Percentiles rank a stretch among this genome's conserved stretches.
These are phyloP conservation scores for Verticillium albo-atrum DNA, from an alignment of 2,329 filamentous ascomycete genomes.

Conservation along the genomic window DNA sequence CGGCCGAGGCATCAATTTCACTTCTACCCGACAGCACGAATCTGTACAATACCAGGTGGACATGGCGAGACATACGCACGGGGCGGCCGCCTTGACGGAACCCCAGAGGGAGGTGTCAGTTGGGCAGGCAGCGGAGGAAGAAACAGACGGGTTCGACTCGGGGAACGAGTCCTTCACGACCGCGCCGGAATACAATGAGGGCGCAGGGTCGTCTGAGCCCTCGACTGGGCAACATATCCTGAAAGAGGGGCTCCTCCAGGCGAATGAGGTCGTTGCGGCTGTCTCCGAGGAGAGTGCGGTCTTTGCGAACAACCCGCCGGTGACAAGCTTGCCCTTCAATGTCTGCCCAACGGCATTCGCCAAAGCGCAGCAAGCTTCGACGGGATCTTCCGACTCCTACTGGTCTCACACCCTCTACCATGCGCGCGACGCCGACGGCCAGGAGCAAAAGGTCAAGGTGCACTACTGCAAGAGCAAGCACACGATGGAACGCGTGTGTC, in stretches of 20 bases:
- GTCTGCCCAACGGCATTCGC: constrained; percentile 41
- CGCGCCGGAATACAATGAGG: not conserved
- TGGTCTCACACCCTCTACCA: constrained; percentile 70
- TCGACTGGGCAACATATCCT: not conserved
- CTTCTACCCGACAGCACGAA: constrained; percentile 6
- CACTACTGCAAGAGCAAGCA: constrained; percentile 71
- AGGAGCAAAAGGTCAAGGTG: constrained; percentile 53
- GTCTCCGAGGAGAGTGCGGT: not conserved
- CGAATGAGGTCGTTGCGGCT: not conserved
- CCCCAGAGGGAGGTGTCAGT: not conserved
- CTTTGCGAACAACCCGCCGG: not conserved
- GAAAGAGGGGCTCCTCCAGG: not conserved
- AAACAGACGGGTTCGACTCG: not conserved
- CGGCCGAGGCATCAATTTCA: constrained; percentile 25
- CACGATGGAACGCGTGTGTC: constrained; percentile 61
- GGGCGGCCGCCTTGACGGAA: not conserved
- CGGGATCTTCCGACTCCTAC: constrained; percentile 46
- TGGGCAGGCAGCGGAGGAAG: not conserved
- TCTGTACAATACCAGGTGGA: constrained; percentile 4
- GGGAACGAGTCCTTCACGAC: constrained; percentile 1
- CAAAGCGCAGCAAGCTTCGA: constrained; percentile 40
- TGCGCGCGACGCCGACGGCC: constrained; percentile 35
- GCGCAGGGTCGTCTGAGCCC: not conserved
- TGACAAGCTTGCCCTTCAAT: constrained; percentile 37
- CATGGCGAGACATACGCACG: not conserved